Conservation (phyloP, 2,329 filamentous ascomycete genomes). For the Aspergillus tanneri region DNA sequence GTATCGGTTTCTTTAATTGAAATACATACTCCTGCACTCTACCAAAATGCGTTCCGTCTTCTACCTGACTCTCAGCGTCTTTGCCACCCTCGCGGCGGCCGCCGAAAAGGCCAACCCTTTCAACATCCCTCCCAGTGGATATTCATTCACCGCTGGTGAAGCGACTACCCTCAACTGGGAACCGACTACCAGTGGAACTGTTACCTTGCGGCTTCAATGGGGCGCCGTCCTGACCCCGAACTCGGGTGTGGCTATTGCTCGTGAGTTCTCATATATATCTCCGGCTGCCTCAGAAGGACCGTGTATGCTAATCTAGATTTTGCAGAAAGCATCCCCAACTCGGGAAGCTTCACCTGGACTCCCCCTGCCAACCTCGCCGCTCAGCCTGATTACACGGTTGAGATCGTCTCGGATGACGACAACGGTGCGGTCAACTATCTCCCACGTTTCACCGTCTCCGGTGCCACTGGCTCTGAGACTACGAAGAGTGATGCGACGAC, state of each 20-base stretch:
- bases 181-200: conserved; percentile 51
- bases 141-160: conserved; percentile 48
- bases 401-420: conserved; percentile 53
- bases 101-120: conserved; percentile 48
- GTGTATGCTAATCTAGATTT: conserved; percentile 9
- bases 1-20: neutral
- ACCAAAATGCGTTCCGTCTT: conserved; percentile 48
- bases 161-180: conserved; percentile 50
- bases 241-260: conserved; percentile 43
- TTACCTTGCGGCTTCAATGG: conserved; percentile 54
- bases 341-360: conserved; percentile 51
- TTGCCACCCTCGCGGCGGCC: conserved; percentile 47
- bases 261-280: conserved; percentile 33
- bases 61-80: conserved; percentile 44
- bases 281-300: neutral
- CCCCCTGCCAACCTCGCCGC: conserved; percentile 43
- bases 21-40: conserved; percentile 1
- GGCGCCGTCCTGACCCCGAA: conserved; percentile 43
- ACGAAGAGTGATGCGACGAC: conserved; percentile 24
- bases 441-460: conserved; percentile 52
- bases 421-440: conserved; percentile 51
- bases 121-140: conserved; percentile 45
- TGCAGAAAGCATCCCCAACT: conserved; percentile 50
- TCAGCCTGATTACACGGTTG: conserved; percentile 52
- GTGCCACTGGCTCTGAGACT: conserved; percentile 38